Base-by-base conservation (phyloP, 2,329 filamentous ascomycete genomes). In the Falciphora oryzae region DNA sequence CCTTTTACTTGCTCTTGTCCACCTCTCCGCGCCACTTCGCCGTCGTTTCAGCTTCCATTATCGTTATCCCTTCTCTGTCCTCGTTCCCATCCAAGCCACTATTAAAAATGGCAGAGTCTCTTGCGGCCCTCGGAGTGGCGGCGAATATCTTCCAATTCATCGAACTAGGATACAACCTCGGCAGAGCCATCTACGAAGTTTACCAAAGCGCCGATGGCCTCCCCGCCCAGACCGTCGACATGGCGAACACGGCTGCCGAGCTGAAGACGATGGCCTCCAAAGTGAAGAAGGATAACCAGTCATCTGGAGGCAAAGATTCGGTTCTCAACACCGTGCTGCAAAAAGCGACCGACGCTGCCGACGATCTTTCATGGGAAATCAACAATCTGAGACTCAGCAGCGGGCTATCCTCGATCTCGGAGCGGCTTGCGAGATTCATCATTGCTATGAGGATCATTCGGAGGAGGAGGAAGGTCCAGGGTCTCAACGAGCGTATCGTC, bases 161-260 rank as follows among this genome's bases (percentile, higher is more conserved):
- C 57, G 25, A 58, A 27, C 5, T 28, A 4, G 8, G 22, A 5
- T 58, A 25, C 57, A n/a, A 28, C 57, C n/a, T 58, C 13, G 13
- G 22, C 5, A 58, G n/a, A 28, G 5, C 6, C 27, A 14, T 27
- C 7, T 58, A 58, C 28, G 5, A 58, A 28, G 27, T 27, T 22
- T 58, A 58, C 28, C 57, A 58, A 28, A 58, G 57, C 28, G 57
- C 57, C 14, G 57, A 58, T 58, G 57, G 57, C 57, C 57, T 58
- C 50, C 16, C n/a, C n/a, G 14, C 18, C 50, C 16, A 56, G 50
- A 56, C 16, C 11, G 18, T 18, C n/a, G 14, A 5, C 50, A 56
- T 56, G 16, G 50, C n/a, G 57, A 14, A 6, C 13, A 28, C 57
- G 7, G 22, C 7, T 25, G n/a, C 16, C 11, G 25, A 28, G 57